phyloP scores from a whole-genome alignment of 2,329 filamentous ascomycete genomes.

The Aureobasidium namibiae region DNA sequence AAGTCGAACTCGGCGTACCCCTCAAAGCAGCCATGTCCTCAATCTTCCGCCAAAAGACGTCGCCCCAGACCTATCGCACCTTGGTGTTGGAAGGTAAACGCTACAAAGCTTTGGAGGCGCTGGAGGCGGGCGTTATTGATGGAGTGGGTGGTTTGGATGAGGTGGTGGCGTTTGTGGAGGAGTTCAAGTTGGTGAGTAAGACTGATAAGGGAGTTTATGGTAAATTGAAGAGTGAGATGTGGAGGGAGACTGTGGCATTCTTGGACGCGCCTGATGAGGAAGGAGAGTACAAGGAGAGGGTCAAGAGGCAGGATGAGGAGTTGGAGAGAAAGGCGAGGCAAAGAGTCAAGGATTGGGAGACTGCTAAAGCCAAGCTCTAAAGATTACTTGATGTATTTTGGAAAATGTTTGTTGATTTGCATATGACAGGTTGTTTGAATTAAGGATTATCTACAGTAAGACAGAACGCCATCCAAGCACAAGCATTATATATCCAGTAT shows the following conservation, averaged over 20 bases:
- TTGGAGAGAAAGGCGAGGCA: slow-evolving; percentile 13
- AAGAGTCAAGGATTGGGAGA: slow-evolving; percentile 24
- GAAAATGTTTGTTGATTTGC: not conserved
- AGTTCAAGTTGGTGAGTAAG: slow-evolving; percentile 54
- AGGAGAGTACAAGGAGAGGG: slow-evolving; percentile 26
- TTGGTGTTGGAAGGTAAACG: slow-evolving; percentile 67
- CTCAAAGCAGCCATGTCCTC: slow-evolving; percentile 64
- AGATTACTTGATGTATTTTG: not conserved
- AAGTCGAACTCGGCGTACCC: slow-evolving; percentile 71
- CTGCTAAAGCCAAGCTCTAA: slow-evolving; percentile 22
- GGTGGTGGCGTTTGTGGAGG: slow-evolving; percentile 50
- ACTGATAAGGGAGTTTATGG: slow-evolving; percentile 60
- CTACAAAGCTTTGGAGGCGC: slow-evolving; percentile 53
- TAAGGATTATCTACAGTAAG: not conserved
- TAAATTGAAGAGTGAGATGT: slow-evolving; percentile 67
- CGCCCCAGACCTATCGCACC: slow-evolving; percentile 47
- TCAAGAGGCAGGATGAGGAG: slow-evolving; percentile 24
- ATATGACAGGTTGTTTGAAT: not conserved
- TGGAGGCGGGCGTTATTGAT: slow-evolving; percentile 62
- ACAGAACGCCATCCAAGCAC: not conserved
- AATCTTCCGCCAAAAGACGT: slow-evolving; percentile 64
- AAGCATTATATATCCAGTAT: not conserved
- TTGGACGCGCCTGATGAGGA: slow-evolving; percentile 47
- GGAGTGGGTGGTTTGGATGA: slow-evolving; percentile 57
- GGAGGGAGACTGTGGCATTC: slow-evolving; percentile 53